Evolutionary conservation across 352 stramenopile genomes (phyloP).

Genomic region (Phytophthora hybrid): DNA sequence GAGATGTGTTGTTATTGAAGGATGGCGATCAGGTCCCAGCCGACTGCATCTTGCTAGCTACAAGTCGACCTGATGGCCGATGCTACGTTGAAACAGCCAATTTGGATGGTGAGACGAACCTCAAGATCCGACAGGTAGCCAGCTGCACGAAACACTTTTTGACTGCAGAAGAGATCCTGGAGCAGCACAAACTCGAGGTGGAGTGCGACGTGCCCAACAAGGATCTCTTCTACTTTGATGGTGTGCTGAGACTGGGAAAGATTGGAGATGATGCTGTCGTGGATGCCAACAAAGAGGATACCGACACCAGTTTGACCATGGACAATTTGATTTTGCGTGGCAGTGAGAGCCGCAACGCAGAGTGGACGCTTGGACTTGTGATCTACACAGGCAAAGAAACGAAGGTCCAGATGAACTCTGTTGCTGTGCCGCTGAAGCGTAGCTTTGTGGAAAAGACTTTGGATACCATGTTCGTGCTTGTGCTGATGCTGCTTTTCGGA

Average conservation of each 20-base stretch:
- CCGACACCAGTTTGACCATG: slow-evolving; percentile 77
- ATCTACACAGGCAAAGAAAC: slow-evolving; percentile 88
- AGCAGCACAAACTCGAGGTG: slow-evolving; percentile 70
- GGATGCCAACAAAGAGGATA: slow-evolving; percentile 35
- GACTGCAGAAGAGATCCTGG: slow-evolving; percentile 76
- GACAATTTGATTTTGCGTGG: slow-evolving; percentile 89
- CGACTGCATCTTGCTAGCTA: slow-evolving; percentile 84
- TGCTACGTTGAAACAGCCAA: slow-evolving; percentile 91
- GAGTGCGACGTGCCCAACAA: slow-evolving; percentile 87
- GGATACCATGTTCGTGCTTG: slow-evolving; percentile 90
- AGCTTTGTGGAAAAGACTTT: slow-evolving; percentile 90
- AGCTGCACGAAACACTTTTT: slow-evolving; percentile 83
- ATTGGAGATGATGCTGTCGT: slow-evolving; percentile 12
- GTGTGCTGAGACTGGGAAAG: slow-evolving; percentile 61
- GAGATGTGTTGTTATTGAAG: slow-evolving; percentile 85
- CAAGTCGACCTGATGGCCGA: slow-evolving; percentile 73
- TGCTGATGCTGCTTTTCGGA: slow-evolving; percentile 86
- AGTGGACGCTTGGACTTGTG: slow-evolving; percentile 87
- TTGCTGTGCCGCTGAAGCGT: slow-evolving; percentile 81
- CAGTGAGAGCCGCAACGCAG: slow-evolving; percentile 85
- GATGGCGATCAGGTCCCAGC: slow-evolving; percentile 85
- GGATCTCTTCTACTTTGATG: slow-evolving; percentile 90
- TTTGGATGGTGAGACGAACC: slow-evolving; percentile 88
- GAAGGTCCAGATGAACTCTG: slow-evolving; percentile 89
- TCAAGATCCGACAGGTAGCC: slow-evolving; percentile 87